Conservation (phyloP, 148 eudicot genomes). For the Camellia lanceoleosa region DNA sequence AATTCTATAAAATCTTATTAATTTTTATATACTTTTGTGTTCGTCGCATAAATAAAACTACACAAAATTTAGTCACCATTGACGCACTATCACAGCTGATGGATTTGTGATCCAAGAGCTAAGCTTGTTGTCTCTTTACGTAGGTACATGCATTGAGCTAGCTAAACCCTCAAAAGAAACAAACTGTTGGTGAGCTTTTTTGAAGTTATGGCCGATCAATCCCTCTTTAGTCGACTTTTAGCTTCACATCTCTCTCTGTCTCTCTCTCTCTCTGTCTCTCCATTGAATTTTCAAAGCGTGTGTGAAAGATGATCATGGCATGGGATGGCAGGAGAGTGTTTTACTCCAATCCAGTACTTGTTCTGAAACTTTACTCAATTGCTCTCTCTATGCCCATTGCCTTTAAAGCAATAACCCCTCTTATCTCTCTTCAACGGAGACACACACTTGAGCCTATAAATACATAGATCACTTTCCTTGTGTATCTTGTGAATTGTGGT, state of each 20-base stretch:
- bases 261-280: background rate
- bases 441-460: background rate
- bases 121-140: background rate
- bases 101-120: no score
- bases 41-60: no score
- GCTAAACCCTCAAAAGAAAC: background rate
- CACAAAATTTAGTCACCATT: no score
- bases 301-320: conserved; percentile 6
- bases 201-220: background rate
- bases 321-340: conserved; percentile 1
- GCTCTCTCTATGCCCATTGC: background rate
- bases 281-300: background rate
- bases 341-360: background rate
- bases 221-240: background rate
- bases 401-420: background rate
- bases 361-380: conserved; percentile 15
- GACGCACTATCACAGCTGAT: no score
- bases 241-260: background rate
- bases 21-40: no score
- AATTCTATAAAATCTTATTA: no score
- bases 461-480: background rate
- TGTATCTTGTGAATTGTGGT: background rate
- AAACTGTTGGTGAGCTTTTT: background rate
- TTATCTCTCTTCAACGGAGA: background rate
- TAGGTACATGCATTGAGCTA: background rate